These are phyloP conservation scores for Tuber borchii DNA, from an alignment of 495 filamentous ascomycete genomes.

Conservation along the genomic window DNA sequence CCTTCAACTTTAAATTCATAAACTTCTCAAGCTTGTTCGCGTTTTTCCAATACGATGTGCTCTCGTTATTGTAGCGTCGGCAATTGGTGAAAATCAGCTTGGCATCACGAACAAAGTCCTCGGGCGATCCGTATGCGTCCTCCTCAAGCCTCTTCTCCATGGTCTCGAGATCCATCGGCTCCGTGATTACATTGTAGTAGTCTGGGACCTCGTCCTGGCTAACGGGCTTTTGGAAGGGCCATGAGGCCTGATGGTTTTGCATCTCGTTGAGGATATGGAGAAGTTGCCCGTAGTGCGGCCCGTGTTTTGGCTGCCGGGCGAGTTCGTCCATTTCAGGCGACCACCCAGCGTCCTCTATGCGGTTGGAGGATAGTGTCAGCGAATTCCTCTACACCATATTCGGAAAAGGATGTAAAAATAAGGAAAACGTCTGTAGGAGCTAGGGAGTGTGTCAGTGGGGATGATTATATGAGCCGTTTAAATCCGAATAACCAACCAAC, in stretches of 20 bases:
- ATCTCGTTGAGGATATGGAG: slow-evolving; percentile 89
- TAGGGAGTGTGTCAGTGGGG: neutral
- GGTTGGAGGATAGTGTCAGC: neutral
- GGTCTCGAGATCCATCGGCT: slow-evolving; percentile 92
- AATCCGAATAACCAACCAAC: neutral
- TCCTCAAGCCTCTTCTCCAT: slow-evolving; percentile 96
- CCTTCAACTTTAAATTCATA: slow-evolving; percentile 89
- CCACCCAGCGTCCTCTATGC: slow-evolving; percentile 60
- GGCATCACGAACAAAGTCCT: slow-evolving; percentile 90
- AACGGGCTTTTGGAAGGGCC: slow-evolving; percentile 92
- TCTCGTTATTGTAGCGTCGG: slow-evolving; percentile 92
- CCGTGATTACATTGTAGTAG: slow-evolving; percentile 97
- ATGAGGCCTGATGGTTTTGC: slow-evolving; percentile 83
- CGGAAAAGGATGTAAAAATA: neutral
- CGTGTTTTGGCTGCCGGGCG: slow-evolving; percentile 91
- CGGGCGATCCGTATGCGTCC: slow-evolving; percentile 81
- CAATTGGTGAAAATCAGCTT: slow-evolving; percentile 92
- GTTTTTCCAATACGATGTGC: slow-evolving; percentile 86
- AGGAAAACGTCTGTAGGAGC: neutral
- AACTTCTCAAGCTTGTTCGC: slow-evolving; percentile 94
- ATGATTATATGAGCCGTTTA: neutral
- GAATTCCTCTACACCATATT: slow-evolving; percentile 14
- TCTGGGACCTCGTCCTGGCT: slow-evolving; percentile 92
- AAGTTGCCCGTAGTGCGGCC: slow-evolving; percentile 90
- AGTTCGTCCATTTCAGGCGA: slow-evolving; percentile 95